A percentile compares a stretch with the other conserved stretches of the same genome.
Conservation (phyloP, 192 early-diverging fungal species). For the Umbelopsis ramanniana region DNA sequence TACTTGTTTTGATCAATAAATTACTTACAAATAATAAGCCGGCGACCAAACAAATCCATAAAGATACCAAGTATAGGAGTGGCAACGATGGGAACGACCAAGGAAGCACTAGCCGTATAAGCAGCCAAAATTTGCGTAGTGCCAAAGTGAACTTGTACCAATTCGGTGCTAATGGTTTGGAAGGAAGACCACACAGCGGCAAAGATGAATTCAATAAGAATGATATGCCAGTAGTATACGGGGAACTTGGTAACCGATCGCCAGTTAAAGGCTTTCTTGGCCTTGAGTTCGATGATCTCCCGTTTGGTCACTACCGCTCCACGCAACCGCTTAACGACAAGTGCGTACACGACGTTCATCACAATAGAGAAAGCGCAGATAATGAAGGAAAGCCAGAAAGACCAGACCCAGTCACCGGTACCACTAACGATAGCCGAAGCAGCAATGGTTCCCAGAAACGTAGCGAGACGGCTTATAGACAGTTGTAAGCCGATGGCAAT, state of each 20-base stretch:
- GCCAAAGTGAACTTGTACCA: slow-evolving; percentile 44
- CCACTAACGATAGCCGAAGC: slow-evolving; percentile 61
- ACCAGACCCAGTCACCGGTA: slow-evolving; percentile 47
- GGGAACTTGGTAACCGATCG: slow-evolving; percentile 57
- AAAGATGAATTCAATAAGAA: slow-evolving; percentile 59
- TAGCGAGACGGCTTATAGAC: slow-evolving; percentile 70
- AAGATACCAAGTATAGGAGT: slow-evolving; percentile 57
- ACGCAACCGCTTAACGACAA: slow-evolving; percentile 51
- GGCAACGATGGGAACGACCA: slow-evolving; percentile 59
- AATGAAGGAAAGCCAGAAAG: slow-evolving; percentile 57
- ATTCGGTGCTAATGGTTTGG: slow-evolving; percentile 41
- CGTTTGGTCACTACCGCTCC: slow-evolving; percentile 28
- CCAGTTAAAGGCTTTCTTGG: slow-evolving; percentile 59
- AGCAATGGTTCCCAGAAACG: slow-evolving; percentile 69
- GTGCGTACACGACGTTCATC: slow-evolving; percentile 71
- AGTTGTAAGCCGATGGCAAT: slow-evolving; percentile 75
- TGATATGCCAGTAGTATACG: slow-evolving; percentile 61
- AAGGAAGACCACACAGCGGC: slow-evolving; percentile 50
- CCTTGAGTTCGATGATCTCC: slow-evolving; percentile 39
- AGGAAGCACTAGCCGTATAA: slow-evolving; percentile 47
- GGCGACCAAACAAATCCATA: slow-evolving; percentile 58
- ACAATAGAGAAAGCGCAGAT: slow-evolving; percentile 68
- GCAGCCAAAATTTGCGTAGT: slow-evolving; percentile 35
- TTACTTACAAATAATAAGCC: slow-evolving; percentile 50
- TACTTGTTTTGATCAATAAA: not conserved